Evolutionary conservation across 257 asterid genomes (phyloP).

Genomic region (Schizonepeta tenuifolia): DNA sequence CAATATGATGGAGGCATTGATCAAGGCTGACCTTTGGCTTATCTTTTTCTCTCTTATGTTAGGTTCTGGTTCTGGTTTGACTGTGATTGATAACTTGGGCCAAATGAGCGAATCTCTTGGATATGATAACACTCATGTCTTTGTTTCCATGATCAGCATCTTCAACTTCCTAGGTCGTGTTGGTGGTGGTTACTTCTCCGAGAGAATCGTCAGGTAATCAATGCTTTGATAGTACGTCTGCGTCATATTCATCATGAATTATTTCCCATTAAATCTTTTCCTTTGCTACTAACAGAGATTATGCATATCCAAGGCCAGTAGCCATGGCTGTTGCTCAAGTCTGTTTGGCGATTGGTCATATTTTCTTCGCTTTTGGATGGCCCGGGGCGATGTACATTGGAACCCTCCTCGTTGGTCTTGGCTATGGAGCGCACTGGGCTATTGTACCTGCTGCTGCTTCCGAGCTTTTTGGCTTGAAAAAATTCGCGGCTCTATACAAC

Average conservation of each 20-base stretch:
- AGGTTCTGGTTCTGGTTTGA: conserved; percentile 70
- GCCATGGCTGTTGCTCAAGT: conserved; percentile 82
- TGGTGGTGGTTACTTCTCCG: conserved; percentile 72
- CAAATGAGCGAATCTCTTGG: conserved; percentile 70
- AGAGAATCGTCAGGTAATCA: conserved; percentile 58
- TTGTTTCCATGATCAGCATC: conserved; percentile 68
- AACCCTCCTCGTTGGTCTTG: conserved; percentile 91
- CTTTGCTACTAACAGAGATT: conserved; percentile 57
- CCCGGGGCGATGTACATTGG: conserved; percentile 86
- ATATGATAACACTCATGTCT: conserved; percentile 52
- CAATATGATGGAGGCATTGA: conserved; percentile 58
- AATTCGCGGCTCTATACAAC: conserved; percentile 78
- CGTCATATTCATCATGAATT: background rate
- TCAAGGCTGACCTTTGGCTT: conserved; percentile 69
- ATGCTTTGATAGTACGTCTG: conserved; percentile 10
- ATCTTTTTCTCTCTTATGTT: conserved; percentile 61
- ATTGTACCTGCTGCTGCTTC: conserved; percentile 93
- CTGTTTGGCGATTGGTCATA: conserved; percentile 81
- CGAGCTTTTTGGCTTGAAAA: conserved; percentile 86
- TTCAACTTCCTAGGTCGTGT: conserved; percentile 71
- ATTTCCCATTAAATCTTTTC: conserved; percentile 21
- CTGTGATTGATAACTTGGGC: conserved; percentile 68
- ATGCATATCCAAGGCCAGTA: conserved; percentile 82
- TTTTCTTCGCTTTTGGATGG: conserved; percentile 92
- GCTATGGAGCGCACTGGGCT: conserved; percentile 98